Evolutionary conservation across 2,329 filamentous ascomycete genomes (phyloP).

Genomic region (Talaromyces sp.): DNA sequence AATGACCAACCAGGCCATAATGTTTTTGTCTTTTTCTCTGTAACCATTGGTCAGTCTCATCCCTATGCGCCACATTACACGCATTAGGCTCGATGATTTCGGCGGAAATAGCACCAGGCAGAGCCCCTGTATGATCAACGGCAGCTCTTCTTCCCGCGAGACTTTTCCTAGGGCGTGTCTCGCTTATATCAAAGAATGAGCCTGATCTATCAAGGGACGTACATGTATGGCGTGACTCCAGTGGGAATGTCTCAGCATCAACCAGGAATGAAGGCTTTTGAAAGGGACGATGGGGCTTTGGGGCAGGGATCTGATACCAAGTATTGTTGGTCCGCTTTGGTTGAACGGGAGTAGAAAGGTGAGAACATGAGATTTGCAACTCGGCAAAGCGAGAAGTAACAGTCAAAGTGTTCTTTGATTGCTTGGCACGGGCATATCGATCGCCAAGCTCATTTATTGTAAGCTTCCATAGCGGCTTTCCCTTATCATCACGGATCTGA

Average conservation of each 20-base stretch:
- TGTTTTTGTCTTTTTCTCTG: background rate
- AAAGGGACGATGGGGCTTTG: background rate
- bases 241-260: background rate
- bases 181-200: background rate
- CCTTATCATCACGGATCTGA: constrained; percentile 1
- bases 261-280: background rate
- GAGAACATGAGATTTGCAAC: background rate
- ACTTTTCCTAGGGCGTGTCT: background rate
- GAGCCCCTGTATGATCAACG: background rate
- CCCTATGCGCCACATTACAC: too few species aligned
- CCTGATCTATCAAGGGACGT: background rate
- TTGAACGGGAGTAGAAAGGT: background rate
- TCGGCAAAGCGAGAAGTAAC: too few species aligned
- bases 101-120: background rate
- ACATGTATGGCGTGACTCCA: background rate
- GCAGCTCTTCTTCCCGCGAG: constrained; percentile 1
- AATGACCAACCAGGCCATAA: too few species aligned
- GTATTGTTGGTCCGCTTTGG: background rate
- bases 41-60: background rate
- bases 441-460: background rate
- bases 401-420: background rate
- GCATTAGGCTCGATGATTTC: background rate
- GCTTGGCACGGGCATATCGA: background rate
- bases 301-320: background rate
- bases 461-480: constrained; percentile 2